Evolutionary conservation across 345 rosid genomes (phyloP), one percentile per base, ranked within the genome.

Genomic region (Gossypioides kirkii): DNA sequence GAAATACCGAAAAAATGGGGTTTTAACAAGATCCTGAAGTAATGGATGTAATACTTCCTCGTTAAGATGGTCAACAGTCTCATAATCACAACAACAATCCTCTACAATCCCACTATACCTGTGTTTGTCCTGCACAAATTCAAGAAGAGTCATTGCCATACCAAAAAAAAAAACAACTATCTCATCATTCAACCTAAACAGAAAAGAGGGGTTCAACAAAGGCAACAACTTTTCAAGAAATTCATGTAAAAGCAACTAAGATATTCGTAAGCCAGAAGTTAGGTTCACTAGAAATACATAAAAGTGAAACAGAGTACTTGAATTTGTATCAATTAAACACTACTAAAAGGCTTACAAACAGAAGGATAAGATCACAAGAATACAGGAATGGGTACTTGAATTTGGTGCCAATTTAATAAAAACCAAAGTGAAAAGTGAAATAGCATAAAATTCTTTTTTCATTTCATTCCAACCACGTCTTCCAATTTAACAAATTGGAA

Each of bases 81-180:
- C 90, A 16, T 92, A 95, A 73, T 92, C 92, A 63, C 99, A 92
- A 68, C 94, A 91, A 78, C 98, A 95, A 64, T 87, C 99, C 84
- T 92, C 96, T 14, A 95, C 88, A 56, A 89, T 79, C 25, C 99
- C 99, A 61, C 77, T 84, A 77, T 84, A 88, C 74, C 83, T 83
- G 49, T 80, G 82, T 42, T 69, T 63, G 64, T 82, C 84, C 92
- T 88, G 79, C 82, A 71, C 6, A 45, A 20, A 63, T 52, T 54
- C 28, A 38, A 69, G 5, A 67, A 64, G 0, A 26, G 59, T 28
- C 25, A 28, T 25, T 25, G 59, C 10, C 28, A 18, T 38, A 42
- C 28, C 32, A 1, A 49, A 49, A n/a, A 20, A 67, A 16, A 38
- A 17, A 0, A 43, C 46, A 50, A 26, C 62, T 3, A 50, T 49